Conservation (phyloP, 2,329 filamentous ascomycete genomes). For the Aulographum hederae region DNA sequence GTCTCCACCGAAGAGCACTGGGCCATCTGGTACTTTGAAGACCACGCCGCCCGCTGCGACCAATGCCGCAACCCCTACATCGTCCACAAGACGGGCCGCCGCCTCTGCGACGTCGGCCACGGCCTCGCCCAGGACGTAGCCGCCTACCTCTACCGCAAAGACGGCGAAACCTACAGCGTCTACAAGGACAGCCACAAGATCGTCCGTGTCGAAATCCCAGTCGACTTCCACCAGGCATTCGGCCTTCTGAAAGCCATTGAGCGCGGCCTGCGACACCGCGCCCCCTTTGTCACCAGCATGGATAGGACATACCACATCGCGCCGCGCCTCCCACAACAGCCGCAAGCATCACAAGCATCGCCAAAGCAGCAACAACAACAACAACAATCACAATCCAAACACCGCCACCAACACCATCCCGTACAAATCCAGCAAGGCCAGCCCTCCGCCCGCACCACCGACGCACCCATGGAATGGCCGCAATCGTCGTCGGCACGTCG, state of each 20-base stretch:
- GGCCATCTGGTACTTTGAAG: neutral
- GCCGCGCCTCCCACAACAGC: too few relatives aligned
- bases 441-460: too few relatives aligned
- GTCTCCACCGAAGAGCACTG: neutral
- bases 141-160: neutral
- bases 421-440: too few relatives aligned
- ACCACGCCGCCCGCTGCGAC: neutral
- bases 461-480: neutral
- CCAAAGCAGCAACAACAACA: neutral
- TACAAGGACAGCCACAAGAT: too few relatives aligned
- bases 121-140: neutral
- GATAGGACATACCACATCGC: neutral
- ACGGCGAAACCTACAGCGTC: neutral
- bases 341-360: neutral
- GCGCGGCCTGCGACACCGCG: constrained; percentile 15
- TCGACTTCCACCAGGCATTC: constrained; percentile 15
- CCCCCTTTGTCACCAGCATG: neutral
- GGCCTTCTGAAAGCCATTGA: constrained; percentile 24
- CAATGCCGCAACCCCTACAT: neutral
- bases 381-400: neutral
- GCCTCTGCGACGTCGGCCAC: neutral
- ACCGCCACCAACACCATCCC: neutral
- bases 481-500: too few relatives aligned
- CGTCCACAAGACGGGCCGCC: neutral
- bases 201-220: constrained; percentile 20